phyloP scores from a whole-genome alignment of 495 filamentous ascomycete species.

The Pseudoneurospora amorphoporcata region DNA sequence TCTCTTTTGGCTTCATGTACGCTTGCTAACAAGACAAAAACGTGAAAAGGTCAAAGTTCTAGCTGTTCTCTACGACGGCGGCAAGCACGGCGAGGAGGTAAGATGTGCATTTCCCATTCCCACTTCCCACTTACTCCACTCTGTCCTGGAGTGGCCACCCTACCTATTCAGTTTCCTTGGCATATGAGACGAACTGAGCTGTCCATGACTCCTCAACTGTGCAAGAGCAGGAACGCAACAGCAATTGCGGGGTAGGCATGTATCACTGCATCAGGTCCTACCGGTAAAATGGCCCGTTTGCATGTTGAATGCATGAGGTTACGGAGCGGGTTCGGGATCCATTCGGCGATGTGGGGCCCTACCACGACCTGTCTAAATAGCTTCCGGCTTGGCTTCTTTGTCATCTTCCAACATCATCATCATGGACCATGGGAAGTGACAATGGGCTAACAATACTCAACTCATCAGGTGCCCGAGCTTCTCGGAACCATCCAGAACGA shows the following conservation, averaged over 20 bases:
- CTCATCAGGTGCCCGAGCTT: conserved; percentile 60
- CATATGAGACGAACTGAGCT: not conserved
- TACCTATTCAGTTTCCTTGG: not conserved
- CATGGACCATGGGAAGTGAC: not conserved
- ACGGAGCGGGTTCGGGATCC: not conserved
- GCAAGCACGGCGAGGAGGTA: conserved; percentile 41
- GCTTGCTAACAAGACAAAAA: conserved; percentile 31
- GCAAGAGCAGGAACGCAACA: not conserved
- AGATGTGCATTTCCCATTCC: conserved; percentile 8
- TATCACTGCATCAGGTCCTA: not conserved
- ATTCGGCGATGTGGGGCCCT: not conserved
- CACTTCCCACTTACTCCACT: not conserved
- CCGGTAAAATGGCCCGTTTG: not conserved
- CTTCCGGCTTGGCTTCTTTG: not conserved
- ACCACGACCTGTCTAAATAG: not conserved
- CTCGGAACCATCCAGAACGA: conserved; percentile 97
- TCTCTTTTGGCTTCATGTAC: conserved; percentile 10
- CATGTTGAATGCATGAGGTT: not conserved
- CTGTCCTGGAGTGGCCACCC: not conserved
- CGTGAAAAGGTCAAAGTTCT: conserved; percentile 50
- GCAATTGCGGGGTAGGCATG: not conserved
- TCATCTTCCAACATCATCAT: not conserved
- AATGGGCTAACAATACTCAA: not conserved
- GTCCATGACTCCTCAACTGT: not conserved
- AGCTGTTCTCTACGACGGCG: conserved; percentile 45